Base-by-base conservation (phyloP, 495 filamentous ascomycete species). In the Pyrenula massariospora region DNA sequence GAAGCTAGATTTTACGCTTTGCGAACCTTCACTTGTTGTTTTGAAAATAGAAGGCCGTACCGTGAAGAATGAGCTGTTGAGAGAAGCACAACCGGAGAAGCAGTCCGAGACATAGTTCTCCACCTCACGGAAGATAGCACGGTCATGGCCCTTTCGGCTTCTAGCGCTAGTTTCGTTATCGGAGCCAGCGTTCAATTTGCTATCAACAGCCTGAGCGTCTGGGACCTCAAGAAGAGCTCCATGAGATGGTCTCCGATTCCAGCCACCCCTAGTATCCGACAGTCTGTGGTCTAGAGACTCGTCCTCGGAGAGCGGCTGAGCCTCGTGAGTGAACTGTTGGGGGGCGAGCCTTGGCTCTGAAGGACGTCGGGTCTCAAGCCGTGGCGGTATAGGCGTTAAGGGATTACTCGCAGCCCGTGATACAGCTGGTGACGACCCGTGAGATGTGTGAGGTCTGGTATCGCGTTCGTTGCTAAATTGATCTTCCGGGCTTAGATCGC, bases 81-180 rank as follows among this genome's bases (percentile, higher is more conserved):
- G 69, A 64, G 79, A 84, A 25, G 85, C 77, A 62, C 81, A 83
- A 11, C 81, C 79, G 51, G 78, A 83, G 62, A 95, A 88, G 54
- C 80, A 82, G 20, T 63, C 63, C 23, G 84, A 70, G 25, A 95
- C 77, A 63, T 91, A 89, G 55, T 88, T 85, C 67, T 95, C 90
- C 50, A 95, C 64, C 21, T 72, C 76, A 57, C 78, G 79, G 63
- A 96, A 95, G 12, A 88, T 74, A 21, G 58, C 58, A 22, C 65
- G 54, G 10, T 59, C 15, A 42, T 5, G 31, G 31, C 5, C 31
- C 15, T 42, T 42, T 42, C 31, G 31, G 15, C 15, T 5, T 8
- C 31, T 5, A 5, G 31, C 31, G 5, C 8, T 42, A 42, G 31
- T 42, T 15, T 42, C 31, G 31, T 42, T 42, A 15, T 42, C 31